phyloP scores from a whole-genome alignment of 139 green algal species.

The Tetraselmis chui region DNA sequence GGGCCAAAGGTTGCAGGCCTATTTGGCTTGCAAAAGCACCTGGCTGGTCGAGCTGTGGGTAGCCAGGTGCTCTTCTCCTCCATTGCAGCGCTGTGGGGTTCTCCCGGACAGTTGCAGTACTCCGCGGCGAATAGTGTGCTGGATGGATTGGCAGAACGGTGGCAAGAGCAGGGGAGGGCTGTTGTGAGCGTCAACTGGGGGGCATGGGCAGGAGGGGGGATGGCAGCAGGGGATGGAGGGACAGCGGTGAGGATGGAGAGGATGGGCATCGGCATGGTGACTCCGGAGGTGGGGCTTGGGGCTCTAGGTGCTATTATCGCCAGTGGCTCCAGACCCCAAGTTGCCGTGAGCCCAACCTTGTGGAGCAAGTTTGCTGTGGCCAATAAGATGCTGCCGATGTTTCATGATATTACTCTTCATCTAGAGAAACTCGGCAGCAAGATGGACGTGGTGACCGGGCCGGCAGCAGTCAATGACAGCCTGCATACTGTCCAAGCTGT shows the following conservation, averaged over 20 bases:
- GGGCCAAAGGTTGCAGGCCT: conserved; percentile 42
- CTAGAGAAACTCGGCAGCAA: no score
- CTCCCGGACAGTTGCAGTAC: conserved; percentile 41
- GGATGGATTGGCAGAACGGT: conserved; percentile 28
- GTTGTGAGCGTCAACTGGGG: conserved; percentile 67
- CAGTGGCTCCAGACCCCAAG: not conserved
- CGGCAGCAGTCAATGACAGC: not conserved
- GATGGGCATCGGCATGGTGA: conserved; percentile 51
- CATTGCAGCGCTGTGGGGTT: conserved; percentile 9
- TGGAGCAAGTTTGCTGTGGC: not conserved
- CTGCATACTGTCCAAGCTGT: no score
- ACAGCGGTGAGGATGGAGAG: conserved; percentile 41
- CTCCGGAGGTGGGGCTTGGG: conserved; percentile 38
- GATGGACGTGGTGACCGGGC: no score
- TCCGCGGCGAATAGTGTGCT: conserved; percentile 41
- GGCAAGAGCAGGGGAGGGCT: conserved; percentile 14
- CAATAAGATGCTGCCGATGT: not conserved
- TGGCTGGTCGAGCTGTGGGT: not conserved
- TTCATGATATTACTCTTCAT: not conserved
- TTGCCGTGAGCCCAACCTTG: not conserved
- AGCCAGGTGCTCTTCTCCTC: conserved; percentile 18
- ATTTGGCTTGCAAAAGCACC: not conserved
- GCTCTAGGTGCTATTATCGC: conserved; percentile 28
- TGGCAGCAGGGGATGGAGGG: conserved; percentile 37
- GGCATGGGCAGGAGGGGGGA: conserved; percentile 59